These are phyloP conservation scores for Kwoniella shandongensis DNA, from an alignment of 768 basidiomycete species.

Conservation along the genomic window DNA sequence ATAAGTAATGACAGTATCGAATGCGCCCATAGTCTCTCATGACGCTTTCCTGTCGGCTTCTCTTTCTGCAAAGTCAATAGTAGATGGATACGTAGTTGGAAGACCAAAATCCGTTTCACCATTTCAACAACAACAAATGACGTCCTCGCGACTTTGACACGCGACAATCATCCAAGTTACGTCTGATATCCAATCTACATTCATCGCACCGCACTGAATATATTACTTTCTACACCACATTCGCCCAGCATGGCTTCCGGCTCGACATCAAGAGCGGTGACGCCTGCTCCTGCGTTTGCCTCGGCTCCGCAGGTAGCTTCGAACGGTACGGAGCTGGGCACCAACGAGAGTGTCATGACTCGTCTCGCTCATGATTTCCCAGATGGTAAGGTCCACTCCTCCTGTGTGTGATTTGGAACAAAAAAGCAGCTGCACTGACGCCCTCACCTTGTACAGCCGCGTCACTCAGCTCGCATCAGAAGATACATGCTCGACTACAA, in stretches of 20 bases:
- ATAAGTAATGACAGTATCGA: slow-evolving; percentile 42
- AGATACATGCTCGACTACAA: slow-evolving; percentile 67
- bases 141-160: slow-evolving; percentile 1
- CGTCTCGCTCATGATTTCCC: slow-evolving; percentile 34
- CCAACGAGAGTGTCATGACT: slow-evolving; percentile 29
- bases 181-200: no score
- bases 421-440: not conserved
- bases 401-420: not conserved
- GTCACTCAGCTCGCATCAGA: slow-evolving; percentile 69
- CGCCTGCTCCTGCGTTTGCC: not conserved
- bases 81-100: no score
- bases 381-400: slow-evolving; percentile 26
- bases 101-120: no score
- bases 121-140: slow-evolving; percentile 5
- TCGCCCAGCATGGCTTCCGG: slow-evolving; percentile 13
- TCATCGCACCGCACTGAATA: no score
- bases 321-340: not conserved
- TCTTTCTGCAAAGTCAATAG: no score
- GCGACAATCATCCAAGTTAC: no score
- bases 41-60: not conserved
- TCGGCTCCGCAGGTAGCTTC: not conserved
- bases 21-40: slow-evolving; percentile 40
- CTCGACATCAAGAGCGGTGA: slow-evolving; percentile 8
- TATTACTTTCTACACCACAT: no score
- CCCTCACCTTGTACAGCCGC: slow-evolving; percentile 60